Base-by-base conservation (phyloP, 1,284 basidiomycete genomes). In the Marasmius tenuissimus region DNA sequence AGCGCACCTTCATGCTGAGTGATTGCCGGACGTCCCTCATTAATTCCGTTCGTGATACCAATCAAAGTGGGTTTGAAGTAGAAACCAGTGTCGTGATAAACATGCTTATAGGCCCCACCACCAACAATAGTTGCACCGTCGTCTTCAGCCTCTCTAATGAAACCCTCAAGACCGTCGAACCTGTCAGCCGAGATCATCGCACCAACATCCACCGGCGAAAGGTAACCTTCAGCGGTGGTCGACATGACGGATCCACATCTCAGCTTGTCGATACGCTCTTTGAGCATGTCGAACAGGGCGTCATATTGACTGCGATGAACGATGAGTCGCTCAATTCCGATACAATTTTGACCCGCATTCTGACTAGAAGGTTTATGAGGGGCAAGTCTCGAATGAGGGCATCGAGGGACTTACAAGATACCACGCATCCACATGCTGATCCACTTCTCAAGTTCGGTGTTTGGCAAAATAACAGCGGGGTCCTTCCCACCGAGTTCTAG, bases 271-370 rank as follows among this genome's bases (percentile, higher is more conserved):
- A 89, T 84, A 14, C 89, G 85, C 14, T 88, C 83, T 11, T 78
- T 69, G 69, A 97, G 79, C 40, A 86, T 82, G 6, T 79, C 76
- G 66, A 91, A 82, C 57, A 99, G 85, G 6, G 87, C 82, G 37
- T 91, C 84, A 67, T 95, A 90, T 67, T 94, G 88, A 0, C 82
- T 81, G 0, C 78, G 72, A 68, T 94, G 93, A 38, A 98, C 94
- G 51, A 98, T 85, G 66, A 98, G 86, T 0, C 96, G 86, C 74
- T 99, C 97, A 62, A 97, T 93, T 34, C 96, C 96, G 67, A 97
- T 97, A 73, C 97, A 99, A 73, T 98, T 98, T 76, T 98, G 97
- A 16, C 97, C 97, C 48, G 85, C 85, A 64, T 94, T 94, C 81
- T 96, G 94, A 79, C 92, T 94, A 70, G 49, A 52, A 42, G 18